phyloP scores from a whole-genome alignment of 805 yeast genomes.

The Saturnispora silvae region DNA sequence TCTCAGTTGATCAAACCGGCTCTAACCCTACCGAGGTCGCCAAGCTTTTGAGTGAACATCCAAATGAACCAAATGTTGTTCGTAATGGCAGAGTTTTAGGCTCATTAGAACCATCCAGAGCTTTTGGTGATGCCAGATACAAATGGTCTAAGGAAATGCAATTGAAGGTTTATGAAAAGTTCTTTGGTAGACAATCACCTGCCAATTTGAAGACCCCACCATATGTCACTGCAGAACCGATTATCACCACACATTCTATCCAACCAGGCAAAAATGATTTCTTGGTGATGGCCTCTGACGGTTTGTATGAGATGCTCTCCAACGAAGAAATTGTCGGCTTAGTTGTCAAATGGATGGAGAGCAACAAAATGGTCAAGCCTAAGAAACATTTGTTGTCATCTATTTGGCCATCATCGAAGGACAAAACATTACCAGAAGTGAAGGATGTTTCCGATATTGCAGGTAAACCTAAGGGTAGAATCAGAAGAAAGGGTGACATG shows the following conservation, averaged over 20 bases:
- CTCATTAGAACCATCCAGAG: constrained; percentile 87
- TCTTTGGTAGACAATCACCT: constrained; percentile 75
- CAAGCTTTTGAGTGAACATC: constrained; percentile 78
- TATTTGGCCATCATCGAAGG: constrained; percentile 23
- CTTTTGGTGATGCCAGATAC: constrained; percentile 95
- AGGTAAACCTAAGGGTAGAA: constrained; percentile 62
- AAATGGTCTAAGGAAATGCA: constrained; percentile 73
- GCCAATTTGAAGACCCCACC: constrained; percentile 79
- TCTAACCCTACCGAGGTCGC: constrained; percentile 80
- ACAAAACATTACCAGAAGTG: constrained; percentile 47
- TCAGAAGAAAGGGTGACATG: constrained; percentile 36
- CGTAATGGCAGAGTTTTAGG: constrained; percentile 88
- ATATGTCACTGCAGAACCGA: constrained; percentile 95
- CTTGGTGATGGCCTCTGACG: constrained; percentile 88
- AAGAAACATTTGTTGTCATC: constrained; percentile 36
- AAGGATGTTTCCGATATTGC: constrained; percentile 49
- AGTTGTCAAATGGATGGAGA: constrained; percentile 89
- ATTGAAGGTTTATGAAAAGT: constrained; percentile 56
- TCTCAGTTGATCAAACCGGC: constrained; percentile 91
- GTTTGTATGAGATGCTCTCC: constrained; percentile 80
- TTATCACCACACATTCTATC: constrained; percentile 69
- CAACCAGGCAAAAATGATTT: constrained; percentile 68
- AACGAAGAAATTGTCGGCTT: constrained; percentile 89
- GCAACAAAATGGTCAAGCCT: constrained; percentile 50
- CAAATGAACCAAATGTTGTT: constrained; percentile 76